Base-by-base conservation (phyloP, 208 protist genomes). In the Acanthamoeba healyi region DNA sequence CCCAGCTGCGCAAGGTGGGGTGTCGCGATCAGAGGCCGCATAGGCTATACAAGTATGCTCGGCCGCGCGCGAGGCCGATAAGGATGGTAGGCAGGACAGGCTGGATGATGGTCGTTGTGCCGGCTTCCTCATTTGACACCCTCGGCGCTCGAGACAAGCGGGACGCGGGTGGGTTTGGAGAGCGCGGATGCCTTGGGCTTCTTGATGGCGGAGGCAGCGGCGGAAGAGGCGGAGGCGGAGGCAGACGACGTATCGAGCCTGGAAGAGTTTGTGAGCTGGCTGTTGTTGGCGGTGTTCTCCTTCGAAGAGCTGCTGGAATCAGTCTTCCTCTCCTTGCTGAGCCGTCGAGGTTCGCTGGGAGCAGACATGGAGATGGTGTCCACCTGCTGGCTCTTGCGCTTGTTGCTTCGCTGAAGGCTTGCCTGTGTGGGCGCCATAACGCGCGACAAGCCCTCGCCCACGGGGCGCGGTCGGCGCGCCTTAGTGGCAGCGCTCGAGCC, bases 311-410 rank as follows among this genome's bases (percentile, higher is more conserved):
- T 32, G 32, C 17, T 5, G 34, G 1, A 22, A 17, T 56, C 74
- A 12, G 74, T 56, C 74, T 56, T 84, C 6, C 74, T 10, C 74
- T 84, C 74, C 42, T 56, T 84, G 74, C 74, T 84, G 22, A 84
- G 44, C 0, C 74, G 74, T 32, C 74, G 36, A 6, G 9, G 26
- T 7, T 84, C 74, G 42, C 74, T 36, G 6, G 74, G 12, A 24
- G 74, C 42, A 14, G 42, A 84, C 22, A 84, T 15, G n/a, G 44
- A 4, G 74, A 84, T 84, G 19, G 74, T n/a, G 5, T 84, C 74
- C 19, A 84, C 74, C 29, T 84, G 74, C 44, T 84, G 74, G 74
- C 74, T 84, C 74, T 84, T 84, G 74, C 74, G 74, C 74, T 84
- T 84, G 74, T 84, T 84, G 74, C 74, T 84, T 22, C 44, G 36